Base-by-base conservation (phyloP, 805 yeast species). In the Candida easanensis region DNA sequence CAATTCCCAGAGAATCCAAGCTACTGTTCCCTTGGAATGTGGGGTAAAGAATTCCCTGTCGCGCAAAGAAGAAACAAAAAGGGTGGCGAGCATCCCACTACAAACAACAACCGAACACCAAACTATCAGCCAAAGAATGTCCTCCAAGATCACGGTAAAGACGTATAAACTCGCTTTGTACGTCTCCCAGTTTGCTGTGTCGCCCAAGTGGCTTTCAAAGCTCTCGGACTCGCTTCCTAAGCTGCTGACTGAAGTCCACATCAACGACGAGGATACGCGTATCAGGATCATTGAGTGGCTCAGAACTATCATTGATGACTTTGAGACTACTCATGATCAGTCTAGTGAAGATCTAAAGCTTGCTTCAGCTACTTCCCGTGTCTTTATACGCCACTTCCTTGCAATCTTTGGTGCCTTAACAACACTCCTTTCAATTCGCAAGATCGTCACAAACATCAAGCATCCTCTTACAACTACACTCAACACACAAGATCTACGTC, bases 141-240 rank as follows among this genome's bases (percentile, higher is more conserved):
- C 34, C 13, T 32, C 34, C 9, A 32, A 32, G 34, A 13, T 19
- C 23, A 15, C 36, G 3, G 36, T 43, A 10, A 44, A 39, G 38
- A 33, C 31, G 15, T 48, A 48, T 22, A 33, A 25, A 19, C 18
- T 31, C 3, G 30, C 41, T 14, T 44, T 50, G 9, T 50, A 48
- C 35, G 28, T 38, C 5, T 16, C 50, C 8, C 54, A 50, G 36
- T 45, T 50, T 17, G 40, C 40, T 9, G 38, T 43, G 17, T 32
- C 47, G 3, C 42, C 48, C 5, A 36, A 42, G 30, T 14, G 30
- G 13, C 22, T 50, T 22, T 34, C 25, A 13, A 10, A 17, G 17
- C 37, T 50, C 2, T 26, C 45, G 6, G 30, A 38, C 16, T n/a
- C 42, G 1, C 41, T 50, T 11, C 51, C 55, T n/a, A 34, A 34